Conservation (phyloP, 768 basidiomycete genomes). For the Mycena rebaudengoi region DNA sequence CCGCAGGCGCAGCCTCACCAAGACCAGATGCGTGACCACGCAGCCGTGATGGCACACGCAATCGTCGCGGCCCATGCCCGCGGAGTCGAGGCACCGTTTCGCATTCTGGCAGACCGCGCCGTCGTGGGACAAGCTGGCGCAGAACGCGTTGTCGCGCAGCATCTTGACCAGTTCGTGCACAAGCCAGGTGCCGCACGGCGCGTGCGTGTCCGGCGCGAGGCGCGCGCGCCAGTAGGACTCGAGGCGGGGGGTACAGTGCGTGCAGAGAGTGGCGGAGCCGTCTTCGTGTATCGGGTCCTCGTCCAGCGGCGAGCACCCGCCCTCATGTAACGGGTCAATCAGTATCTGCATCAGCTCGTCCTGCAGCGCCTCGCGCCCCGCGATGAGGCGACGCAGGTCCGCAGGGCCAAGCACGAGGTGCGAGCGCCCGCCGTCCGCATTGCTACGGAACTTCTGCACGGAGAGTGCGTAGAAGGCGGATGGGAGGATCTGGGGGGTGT, state of each 20-base stretch:
- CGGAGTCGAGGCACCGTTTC: too few relatives aligned
- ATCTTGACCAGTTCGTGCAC: constrained; percentile 16
- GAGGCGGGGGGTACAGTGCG: constrained; percentile 16
- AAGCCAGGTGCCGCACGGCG: constrained; percentile 23
- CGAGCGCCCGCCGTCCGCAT: constrained; percentile 38
- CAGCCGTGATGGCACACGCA: too few relatives aligned
- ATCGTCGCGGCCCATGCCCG: too few relatives aligned
- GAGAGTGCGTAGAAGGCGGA: constrained; percentile 51
- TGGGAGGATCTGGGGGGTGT: constrained; percentile 46
- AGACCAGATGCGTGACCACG: constrained; percentile 10
- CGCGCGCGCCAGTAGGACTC: constrained; percentile 22
- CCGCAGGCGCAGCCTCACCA: constrained; percentile 16
- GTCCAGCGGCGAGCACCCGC: neutral
- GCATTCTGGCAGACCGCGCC: too few relatives aligned
- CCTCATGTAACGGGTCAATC: constrained; percentile 25
- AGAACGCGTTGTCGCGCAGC: constrained; percentile 24
- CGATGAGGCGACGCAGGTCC: constrained; percentile 40
- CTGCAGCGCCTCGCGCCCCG: constrained; percentile 41
- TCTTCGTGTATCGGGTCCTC: neutral
- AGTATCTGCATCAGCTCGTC: constrained; percentile 28
- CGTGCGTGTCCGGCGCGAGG: constrained; percentile 12
- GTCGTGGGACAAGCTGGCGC: constrained; percentile 7
- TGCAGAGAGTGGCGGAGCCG: constrained; percentile 14
- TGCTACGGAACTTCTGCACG: constrained; percentile 35
- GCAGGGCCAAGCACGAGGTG: constrained; percentile 37